Base-by-base conservation (phyloP, 2,329 filamentous ascomycete genomes). In the Verticillium nubilum region DNA sequence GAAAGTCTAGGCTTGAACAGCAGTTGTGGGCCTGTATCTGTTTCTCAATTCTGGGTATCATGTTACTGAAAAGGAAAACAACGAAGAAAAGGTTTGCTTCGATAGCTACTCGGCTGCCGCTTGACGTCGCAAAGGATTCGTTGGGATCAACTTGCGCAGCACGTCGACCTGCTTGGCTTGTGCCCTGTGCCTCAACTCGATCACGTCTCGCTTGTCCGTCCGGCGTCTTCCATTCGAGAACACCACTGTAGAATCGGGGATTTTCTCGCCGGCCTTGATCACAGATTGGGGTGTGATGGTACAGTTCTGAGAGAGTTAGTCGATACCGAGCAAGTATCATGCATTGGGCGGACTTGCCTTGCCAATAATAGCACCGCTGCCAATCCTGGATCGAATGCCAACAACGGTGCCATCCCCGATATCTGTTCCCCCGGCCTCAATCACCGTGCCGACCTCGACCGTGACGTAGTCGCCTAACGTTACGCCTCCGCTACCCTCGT, bases 191-290 rank as follows among this genome's bases (percentile, higher is more conserved):
- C 86, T 84, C 62, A 87, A 74, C 52, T 87, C 85, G 59, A 84
- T 78, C 27, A 87, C 78, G n/a, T 83, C 81, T 56, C 85, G 84
- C 53, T 73, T 80, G 68, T 91, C 87, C 29, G 72, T 72, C 62
- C 86, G 79, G 63, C 79, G 78, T 64, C 78, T 76, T 27, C 87
- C 87, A 60, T 84, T 82, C 0, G 88, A 87, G 72, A 85, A 92
- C 25, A 92, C 76, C 5, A 92, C 88, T 0, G 86, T 88, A 69
- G 83, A 86, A 61, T 91, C 88, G 0, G 83, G 83, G 0, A 93
- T 68, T 12, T 77, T 73, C 31, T 85, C 82, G 0, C 83, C 81
- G 10, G 85, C 81, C 0, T 75, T 72, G 50, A 92, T 76, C 27
- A 80, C 77, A 26, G 83, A 87, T 61, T 84, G 79, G 0, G 89